A percentile compares a stretch with the other conserved stretches of the same genome.
Evolutionary conservation across 805 yeast species (phyloP).

Genomic region (Maudiozyma barnettii): DNA sequence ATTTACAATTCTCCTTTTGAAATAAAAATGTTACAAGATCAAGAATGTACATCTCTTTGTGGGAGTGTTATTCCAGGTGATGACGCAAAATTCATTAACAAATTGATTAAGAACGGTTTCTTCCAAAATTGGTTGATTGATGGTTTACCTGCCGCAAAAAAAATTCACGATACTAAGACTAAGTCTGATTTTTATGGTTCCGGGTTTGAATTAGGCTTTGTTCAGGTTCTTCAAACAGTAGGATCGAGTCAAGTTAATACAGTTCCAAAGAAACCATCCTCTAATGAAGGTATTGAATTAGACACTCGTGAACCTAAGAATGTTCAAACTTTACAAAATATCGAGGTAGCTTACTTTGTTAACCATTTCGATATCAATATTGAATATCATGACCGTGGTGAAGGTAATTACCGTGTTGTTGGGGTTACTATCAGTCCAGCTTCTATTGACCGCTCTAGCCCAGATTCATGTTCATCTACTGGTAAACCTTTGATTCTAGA

Average conservation of each 20-base stretch:
- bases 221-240: constrained; percentile 37
- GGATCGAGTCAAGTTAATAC: constrained; percentile 1
- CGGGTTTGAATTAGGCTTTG: constrained; percentile 72
- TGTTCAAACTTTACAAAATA: constrained; percentile 11
- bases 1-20: constrained; percentile 87
- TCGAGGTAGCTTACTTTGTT: constrained; percentile 47
- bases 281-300: constrained; percentile 11
- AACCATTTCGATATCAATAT: constrained; percentile 74
- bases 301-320: constrained; percentile 12
- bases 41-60: constrained; percentile 63
- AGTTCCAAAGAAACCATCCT: neutral
- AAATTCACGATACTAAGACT: constrained; percentile 48
- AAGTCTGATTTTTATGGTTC: constrained; percentile 58
- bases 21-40: constrained; percentile 65
- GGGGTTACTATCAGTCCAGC: constrained; percentile 74
- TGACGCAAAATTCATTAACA: constrained; percentile 68
- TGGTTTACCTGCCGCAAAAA: constrained; percentile 85
- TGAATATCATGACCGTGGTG: constrained; percentile 73
- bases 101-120: constrained; percentile 74
- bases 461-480: constrained; percentile 25
- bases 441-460: constrained; percentile 42
- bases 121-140: constrained; percentile 89
- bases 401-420: constrained; percentile 70
- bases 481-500: constrained; percentile 39
- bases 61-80: constrained; percentile 43